Evolutionary conservation across 2,329 filamentous ascomycete species (phyloP).

Genomic region (Erysiphe pulchra): DNA sequence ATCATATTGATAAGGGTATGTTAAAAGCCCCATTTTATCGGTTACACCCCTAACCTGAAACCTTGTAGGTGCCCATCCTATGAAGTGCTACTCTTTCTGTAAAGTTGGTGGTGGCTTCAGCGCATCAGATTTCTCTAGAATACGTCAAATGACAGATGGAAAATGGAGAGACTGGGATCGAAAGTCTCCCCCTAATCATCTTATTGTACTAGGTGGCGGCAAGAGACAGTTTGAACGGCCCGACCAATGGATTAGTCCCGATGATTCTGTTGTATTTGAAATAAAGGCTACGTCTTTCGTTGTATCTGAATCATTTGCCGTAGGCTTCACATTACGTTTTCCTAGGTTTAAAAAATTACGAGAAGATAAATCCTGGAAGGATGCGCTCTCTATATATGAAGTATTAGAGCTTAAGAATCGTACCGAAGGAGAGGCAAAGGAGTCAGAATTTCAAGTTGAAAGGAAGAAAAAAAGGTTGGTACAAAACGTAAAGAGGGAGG

Average conservation of each 20-base stretch:
- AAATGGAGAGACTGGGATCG: conserved; percentile 78
- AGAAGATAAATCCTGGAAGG: conserved; percentile 63
- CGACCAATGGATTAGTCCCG: conserved; percentile 80
- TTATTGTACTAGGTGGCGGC: conserved; percentile 59
- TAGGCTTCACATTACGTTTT: conserved; percentile 59
- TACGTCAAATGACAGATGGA: conserved; percentile 63
- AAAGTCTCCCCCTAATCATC: conserved; percentile 48
- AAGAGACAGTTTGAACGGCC: conserved; percentile 50
- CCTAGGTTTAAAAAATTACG: conserved; percentile 67
- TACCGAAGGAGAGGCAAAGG: conserved; percentile 42
- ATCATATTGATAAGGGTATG: conserved; percentile 25
- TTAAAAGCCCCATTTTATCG: neutral
- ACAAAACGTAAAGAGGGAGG: conserved; percentile 41
- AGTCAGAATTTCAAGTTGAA: conserved; percentile 57
- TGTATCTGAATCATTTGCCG: conserved; percentile 52
- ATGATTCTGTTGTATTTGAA: conserved; percentile 64
- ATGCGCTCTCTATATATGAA: conserved; percentile 50
- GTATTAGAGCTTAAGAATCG: conserved; percentile 46
- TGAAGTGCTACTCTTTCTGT: conserved; percentile 83
- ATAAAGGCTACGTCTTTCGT: conserved; percentile 69
- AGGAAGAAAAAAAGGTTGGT: conserved; percentile 26
- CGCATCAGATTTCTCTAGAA: conserved; percentile 58
- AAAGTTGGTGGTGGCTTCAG: conserved; percentile 91
- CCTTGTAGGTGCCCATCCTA: conserved; percentile 23
- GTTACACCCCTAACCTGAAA: neutral